Percentiles rank a stretch among this genome's conserved stretches.
phyloP scores from a whole-genome alignment of 805 yeast genomes.

The Ogataea nitratoaversa region DNA sequence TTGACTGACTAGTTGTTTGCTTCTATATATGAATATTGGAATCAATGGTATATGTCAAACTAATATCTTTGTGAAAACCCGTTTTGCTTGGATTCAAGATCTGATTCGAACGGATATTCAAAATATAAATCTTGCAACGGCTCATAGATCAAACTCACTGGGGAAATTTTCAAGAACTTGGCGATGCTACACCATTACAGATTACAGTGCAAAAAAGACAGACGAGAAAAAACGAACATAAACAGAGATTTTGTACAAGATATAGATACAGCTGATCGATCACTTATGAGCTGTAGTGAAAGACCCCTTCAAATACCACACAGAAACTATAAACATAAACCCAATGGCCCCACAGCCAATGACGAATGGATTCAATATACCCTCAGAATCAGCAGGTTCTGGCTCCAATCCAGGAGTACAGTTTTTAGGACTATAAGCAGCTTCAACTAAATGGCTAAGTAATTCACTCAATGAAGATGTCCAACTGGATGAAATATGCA shows the following conservation, averaged over 20 bases:
- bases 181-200: too few relatives aligned
- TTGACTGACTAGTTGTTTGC: background rate
- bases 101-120: too few relatives aligned
- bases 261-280: background rate
- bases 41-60: background rate
- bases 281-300: slow-evolving; percentile 6
- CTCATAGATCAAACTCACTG: background rate
- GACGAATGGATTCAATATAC: slow-evolving; percentile 43
- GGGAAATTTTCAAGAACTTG: background rate
- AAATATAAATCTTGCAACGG: too few relatives aligned
- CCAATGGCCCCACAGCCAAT: slow-evolving; percentile 70
- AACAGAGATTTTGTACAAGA: background rate
- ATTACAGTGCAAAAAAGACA: too few relatives aligned
- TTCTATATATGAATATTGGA: too few relatives aligned
- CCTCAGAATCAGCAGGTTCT: slow-evolving; percentile 47
- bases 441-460: slow-evolving; percentile 82
- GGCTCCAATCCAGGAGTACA: slow-evolving; percentile 79
- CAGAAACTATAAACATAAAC: slow-evolving; percentile 56
- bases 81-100: too few relatives aligned
- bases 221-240: too few relatives aligned
- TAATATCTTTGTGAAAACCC: too few relatives aligned
- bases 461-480: slow-evolving; percentile 78
- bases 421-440: slow-evolving; percentile 71
- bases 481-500: slow-evolving; percentile 92
- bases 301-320: slow-evolving; percentile 61